Conservation (phyloP, 148 eudicot species). For the Nepenthes gracilis region DNA sequence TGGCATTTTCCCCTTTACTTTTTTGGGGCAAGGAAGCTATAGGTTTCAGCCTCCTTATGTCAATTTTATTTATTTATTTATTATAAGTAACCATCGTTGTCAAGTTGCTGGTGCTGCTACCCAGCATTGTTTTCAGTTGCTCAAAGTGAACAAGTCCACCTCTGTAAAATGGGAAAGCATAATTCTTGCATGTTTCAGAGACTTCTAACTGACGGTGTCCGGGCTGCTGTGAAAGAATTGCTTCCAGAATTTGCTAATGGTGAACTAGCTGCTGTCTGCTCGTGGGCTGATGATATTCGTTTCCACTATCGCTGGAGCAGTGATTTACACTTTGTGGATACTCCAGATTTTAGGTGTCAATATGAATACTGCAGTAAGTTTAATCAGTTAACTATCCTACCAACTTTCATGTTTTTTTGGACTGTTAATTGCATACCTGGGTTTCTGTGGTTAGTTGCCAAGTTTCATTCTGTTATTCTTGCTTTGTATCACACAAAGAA, state of each 20-base stretch:
- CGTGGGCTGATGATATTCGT: constrained; percentile 82
- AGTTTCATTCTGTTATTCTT: too few species aligned
- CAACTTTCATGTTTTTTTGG: neutral
- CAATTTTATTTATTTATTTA: too few species aligned
- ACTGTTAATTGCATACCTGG: neutral
- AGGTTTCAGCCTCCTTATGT: too few species aligned
- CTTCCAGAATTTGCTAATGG: constrained; percentile 81
- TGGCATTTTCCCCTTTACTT: too few species aligned
- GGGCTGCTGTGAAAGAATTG: constrained; percentile 52
- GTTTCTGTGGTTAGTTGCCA: too few species aligned
- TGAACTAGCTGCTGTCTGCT: constrained; percentile 72
- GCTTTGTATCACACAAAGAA: too few species aligned
- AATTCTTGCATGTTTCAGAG: constrained; percentile 27
- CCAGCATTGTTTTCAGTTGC: too few species aligned
- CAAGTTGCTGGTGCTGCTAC: too few species aligned
- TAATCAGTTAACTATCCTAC: neutral
- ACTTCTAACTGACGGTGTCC: constrained; percentile 65
- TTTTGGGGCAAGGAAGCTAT: too few species aligned
- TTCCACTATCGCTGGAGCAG: constrained; percentile 73
- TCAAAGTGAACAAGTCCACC: too few species aligned
- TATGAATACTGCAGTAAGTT: constrained; percentile 73
- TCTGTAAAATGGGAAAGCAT: neutral
- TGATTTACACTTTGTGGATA: constrained; percentile 76
- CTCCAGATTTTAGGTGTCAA: constrained; percentile 92
- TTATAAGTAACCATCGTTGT: too few species aligned